Percentiles rank a stretch among this genome's conserved stretches.
These are phyloP conservation scores for Rubroshorea leprosula DNA, from an alignment of 345 rosid genomes.

Conservation along the genomic window DNA sequence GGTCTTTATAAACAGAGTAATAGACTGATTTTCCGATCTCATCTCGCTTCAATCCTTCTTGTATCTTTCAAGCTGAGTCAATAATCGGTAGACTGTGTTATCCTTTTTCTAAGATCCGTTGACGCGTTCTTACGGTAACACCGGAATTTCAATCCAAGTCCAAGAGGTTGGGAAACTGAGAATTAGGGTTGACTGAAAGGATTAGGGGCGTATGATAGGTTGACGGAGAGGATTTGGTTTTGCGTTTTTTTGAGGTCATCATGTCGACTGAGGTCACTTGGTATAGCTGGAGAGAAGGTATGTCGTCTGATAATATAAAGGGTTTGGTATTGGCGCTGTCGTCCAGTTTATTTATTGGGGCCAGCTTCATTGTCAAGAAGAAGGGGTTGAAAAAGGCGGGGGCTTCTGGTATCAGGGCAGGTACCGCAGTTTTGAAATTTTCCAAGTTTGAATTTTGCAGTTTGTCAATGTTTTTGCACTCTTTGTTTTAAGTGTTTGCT, in stretches of 20 bases:
- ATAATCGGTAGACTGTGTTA: not conserved
- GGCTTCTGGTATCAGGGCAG: conserved; percentile 67
- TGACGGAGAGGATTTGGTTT: conserved; percentile 2
- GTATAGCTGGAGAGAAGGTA: conserved; percentile 50
- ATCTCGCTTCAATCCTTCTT: not conserved
- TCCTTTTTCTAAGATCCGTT: not conserved
- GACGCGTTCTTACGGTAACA: not conserved
- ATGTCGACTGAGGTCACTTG: conserved; percentile 13
- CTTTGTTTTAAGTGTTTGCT: not conserved
- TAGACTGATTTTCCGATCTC: not conserved
- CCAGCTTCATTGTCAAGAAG: conserved; percentile 85
- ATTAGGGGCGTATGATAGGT: not conserved
- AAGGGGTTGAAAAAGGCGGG: conserved; percentile 81
- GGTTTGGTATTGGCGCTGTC: conserved; percentile 79
- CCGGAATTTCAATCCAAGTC: not conserved
- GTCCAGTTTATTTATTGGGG: conserved; percentile 80
- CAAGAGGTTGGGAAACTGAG: not conserved
- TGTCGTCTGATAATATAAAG: conserved; percentile 79
- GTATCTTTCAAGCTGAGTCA: not conserved
- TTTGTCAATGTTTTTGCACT: not conserved
- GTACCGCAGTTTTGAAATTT: conserved; percentile 23
- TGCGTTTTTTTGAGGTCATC: not conserved
- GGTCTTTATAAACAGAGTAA: not conserved
- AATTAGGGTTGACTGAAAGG: not conserved
- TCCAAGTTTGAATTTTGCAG: too few species aligned